Percentiles rank a stretch among this genome's conserved stretches.
Evolutionary conservation across 306 rosid genomes (phyloP).

Genomic region (Alnus rubra): DNA sequence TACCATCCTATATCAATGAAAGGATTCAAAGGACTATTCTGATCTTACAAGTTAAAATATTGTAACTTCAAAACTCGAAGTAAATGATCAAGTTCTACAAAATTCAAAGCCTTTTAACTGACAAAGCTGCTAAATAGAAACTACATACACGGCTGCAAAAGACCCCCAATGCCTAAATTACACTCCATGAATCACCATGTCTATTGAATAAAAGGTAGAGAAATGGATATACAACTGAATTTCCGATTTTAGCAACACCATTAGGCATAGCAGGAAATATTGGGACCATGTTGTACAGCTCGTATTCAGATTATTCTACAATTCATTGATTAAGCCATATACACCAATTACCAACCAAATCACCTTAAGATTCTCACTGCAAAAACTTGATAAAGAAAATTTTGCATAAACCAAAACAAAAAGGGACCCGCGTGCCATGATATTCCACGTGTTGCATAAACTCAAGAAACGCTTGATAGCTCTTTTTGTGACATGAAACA

Average conservation of each 20-base stretch:
- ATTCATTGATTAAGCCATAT: background rate
- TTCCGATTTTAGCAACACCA: background rate
- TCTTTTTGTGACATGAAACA: background rate
- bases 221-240: background rate
- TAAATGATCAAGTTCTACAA: background rate
- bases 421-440: background rate
- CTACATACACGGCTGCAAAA: background rate
- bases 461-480: background rate
- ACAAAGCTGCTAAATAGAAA: background rate
- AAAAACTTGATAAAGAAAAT: background rate
- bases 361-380: background rate
- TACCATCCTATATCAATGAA: background rate
- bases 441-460: background rate
- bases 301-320: background rate
- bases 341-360: background rate
- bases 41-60: background rate
- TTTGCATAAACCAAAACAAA: background rate
- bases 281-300: background rate
- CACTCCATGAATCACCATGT: background rate
- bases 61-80: constrained; percentile 2
- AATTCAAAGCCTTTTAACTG: background rate
- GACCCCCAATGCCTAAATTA: no score
- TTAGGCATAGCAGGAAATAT: background rate
- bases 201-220: background rate
- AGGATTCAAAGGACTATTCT: background rate